Base-by-base conservation (phyloP, 805 yeast species). In the Candida maesae region DNA sequence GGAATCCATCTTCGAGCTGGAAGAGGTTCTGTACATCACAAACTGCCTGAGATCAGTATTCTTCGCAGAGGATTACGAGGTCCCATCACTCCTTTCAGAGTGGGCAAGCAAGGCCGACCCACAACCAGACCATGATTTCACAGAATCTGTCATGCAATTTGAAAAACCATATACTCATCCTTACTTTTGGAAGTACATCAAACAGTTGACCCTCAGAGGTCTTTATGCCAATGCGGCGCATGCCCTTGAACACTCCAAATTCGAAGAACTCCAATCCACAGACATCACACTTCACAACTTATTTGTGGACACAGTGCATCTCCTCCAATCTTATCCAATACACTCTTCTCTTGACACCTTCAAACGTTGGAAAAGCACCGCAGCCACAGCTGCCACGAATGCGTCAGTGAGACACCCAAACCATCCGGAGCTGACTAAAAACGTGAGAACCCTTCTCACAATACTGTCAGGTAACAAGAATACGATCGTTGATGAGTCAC, bases 71-170 rank as follows among this genome's bases (percentile, higher is more conserved):
- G 47, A 45, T 18, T 53, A 67, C 2, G 65, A 68, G 14, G 61
- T 11, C 64, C 68, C 42, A 64, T 58, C 36, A 66, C 67, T 47
- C 71, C 79, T 23, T 65, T 66, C 35, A 55, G 71, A 68, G 35
- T 84, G 93, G 93, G 67, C 81, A 19, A 84, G 84, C 54, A 69
- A 77, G 41, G 79, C 81, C 23, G 86, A 83, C 55, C 79, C 81
- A 5, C 75, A 76, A 49, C 90, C 90, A 1, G 77, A 72, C 43
- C 66, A 67, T 15, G 75, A 70, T 20, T 59, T 74, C 24, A 66
- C 74, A 4, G 73, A 76, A 38, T 66, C 60, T 33, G 73, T 73
- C 9, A 60, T 71, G 51, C 55, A 56, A 24, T 63, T 60, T 16
- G 73, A 68, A 2, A 63, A 57, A 34, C 80, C 79, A 8, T 75